Conservation (phyloP, 257 asterid species). For the Nyctanthes arbortristis region DNA sequence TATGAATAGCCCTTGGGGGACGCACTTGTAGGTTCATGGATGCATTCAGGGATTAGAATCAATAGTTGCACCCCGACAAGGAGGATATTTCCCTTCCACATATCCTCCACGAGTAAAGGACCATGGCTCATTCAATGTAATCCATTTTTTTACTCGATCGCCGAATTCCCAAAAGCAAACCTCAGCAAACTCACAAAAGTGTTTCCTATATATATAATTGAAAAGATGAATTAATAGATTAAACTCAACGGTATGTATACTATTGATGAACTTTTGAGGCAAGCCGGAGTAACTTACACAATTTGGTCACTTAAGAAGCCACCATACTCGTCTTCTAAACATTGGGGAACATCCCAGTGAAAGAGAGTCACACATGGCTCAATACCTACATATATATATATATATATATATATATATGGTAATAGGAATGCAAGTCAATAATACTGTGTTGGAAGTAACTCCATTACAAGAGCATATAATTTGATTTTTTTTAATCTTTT, state of each 20-base stretch:
- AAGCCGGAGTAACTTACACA: slow-evolving; percentile 25
- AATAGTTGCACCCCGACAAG: slow-evolving; percentile 15
- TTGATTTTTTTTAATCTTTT: too few relatives aligned
- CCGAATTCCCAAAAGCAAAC: slow-evolving; percentile 49
- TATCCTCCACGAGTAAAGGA: slow-evolving; percentile 21
- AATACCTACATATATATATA: too few relatives aligned
- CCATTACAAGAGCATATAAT: too few relatives aligned
- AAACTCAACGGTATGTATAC: too few relatives aligned
- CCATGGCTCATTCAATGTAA: slow-evolving; percentile 44
- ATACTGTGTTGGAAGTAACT: too few relatives aligned
- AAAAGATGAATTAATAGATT: not conserved
- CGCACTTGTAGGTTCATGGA: not conserved
- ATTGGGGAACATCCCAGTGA: slow-evolving; percentile 44
- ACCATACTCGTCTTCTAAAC: slow-evolving; percentile 35
- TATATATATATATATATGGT: too few relatives aligned
- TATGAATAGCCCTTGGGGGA: too few relatives aligned
- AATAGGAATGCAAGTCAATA: too few relatives aligned
- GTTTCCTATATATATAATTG: slow-evolving; percentile 15
- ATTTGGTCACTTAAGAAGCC: slow-evolving; percentile 29
- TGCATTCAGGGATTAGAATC: too few relatives aligned
- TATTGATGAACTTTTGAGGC: not conserved
- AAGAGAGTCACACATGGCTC: slow-evolving; percentile 35
- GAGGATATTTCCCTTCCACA: slow-evolving; percentile 16
- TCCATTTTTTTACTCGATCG: slow-evolving; percentile 42
- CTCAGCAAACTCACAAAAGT: slow-evolving; percentile 37